Percentiles rank a stretch among this genome's conserved stretches.
phyloP scores from a whole-genome alignment of 1,139 yeast species.

The Pneumocystis carinii region DNA sequence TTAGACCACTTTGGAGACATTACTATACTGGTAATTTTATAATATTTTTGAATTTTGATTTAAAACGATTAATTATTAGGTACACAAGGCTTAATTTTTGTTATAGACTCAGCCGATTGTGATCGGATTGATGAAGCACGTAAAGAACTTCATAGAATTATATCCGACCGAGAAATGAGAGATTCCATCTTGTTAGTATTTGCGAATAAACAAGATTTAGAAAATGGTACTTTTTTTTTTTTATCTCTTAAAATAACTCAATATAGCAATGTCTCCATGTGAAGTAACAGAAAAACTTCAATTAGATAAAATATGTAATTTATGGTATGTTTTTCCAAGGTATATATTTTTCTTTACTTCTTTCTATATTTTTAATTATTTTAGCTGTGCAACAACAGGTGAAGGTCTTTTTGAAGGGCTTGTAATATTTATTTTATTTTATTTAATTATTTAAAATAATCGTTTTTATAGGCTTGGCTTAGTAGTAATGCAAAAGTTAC shows the following conservation, averaged over 20 bases:
- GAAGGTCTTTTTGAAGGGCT: conserved; percentile 83
- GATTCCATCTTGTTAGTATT: conserved; percentile 85
- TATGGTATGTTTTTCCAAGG: conserved; percentile 75
- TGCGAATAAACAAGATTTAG: conserved; percentile 95
- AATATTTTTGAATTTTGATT: neutral
- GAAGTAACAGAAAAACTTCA: conserved; percentile 78
- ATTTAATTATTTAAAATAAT: conserved; percentile 29
- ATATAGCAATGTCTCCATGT: conserved; percentile 65
- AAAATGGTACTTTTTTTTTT: conserved; percentile 38
- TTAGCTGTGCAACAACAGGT: conserved; percentile 72
- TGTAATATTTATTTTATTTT: conserved; percentile 67
- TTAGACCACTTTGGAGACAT: conserved; percentile 96
- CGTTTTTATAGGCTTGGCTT: conserved; percentile 2
- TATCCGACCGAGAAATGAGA: conserved; percentile 77
- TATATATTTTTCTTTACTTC: neutral
- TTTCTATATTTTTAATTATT: neutral
- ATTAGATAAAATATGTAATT: conserved; percentile 68
- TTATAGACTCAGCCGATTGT: conserved; percentile 91
- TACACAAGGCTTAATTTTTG: conserved; percentile 43
- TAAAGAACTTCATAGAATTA: conserved; percentile 80
- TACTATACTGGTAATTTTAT: conserved; percentile 43
- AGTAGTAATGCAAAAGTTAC: conserved; percentile 1
- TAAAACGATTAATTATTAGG: neutral
- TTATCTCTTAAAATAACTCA: neutral
- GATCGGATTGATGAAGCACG: conserved; percentile 81